Base-by-base conservation (phyloP, 208 protist species). In the Naegleria lovaniensis region DNA sequence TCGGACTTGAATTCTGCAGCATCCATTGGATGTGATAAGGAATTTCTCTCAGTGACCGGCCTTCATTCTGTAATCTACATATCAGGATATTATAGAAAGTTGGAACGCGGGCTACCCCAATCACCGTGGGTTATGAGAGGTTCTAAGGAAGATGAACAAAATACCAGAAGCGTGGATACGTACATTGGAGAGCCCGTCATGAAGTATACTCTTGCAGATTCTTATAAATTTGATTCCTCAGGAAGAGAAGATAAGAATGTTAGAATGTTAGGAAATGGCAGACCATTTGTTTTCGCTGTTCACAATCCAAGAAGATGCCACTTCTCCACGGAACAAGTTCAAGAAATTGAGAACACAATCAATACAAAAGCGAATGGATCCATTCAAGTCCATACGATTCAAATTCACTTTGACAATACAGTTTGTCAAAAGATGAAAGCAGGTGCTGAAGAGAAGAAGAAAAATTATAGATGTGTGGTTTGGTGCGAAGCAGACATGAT, bases 181-280 rank as follows among this genome's bases (percentile, higher is more conserved):
- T 58, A 58, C 13, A 88, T 88, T 88, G 43, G 85, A 48, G n/a
- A 58, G 13, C 85, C 19, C 16, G 11, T 88, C 5, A 29, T 88
- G 22, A 9, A n/a, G 5, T 33, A 29, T 40, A 25, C n/a, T 6
- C n/a, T 58, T 1, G 19, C n/a, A 43, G 85, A 88, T 29, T 88
- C 85, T 58, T 58, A 88, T 15, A 89, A 92, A 25, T 98, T 98
- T 91, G 95, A 97, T 92, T 97, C 96, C 89, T 95, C 96, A 43
- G 97, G 97, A 19, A 94, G 97, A 84, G 97, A 98, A 93, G 97
- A 98, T 91, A 94, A 97, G 87, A 97, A 98, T 92, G 97, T 98
- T 83, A 95, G 97, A 75, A 98, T 98, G 97, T 94, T 98, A 15
- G 97, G 97, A 83, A 93, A 93, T 41, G 97, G 97, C 19, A 92